phyloP scores from a whole-genome alignment of 352 stramenopile species.

The Plasmopara muralis region DNA sequence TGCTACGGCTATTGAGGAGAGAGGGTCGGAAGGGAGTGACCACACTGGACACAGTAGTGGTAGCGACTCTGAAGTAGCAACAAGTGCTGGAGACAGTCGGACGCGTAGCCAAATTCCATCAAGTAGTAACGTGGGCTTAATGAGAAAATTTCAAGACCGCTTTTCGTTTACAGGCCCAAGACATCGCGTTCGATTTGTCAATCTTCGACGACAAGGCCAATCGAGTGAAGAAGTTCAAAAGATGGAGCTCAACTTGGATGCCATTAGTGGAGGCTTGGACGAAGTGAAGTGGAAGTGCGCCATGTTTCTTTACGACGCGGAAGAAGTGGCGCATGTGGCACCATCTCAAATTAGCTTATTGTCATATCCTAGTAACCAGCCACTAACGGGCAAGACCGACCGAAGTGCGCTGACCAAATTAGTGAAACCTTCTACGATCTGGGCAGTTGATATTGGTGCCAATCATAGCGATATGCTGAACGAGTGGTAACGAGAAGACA shows the following conservation, averaged over 20 bases:
- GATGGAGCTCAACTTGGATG: slow-evolving; percentile 78
- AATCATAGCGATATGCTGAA: slow-evolving; percentile 60
- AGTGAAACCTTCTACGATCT: slow-evolving; percentile 67
- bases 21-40: slow-evolving; percentile 29
- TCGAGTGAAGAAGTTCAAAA: slow-evolving; percentile 62
- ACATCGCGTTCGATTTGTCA: slow-evolving; percentile 42
- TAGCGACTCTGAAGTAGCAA: slow-evolving; percentile 35
- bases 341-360: slow-evolving; percentile 78
- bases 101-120: slow-evolving; percentile 17
- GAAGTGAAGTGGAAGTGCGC: slow-evolving; percentile 86
- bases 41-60: slow-evolving; percentile 37
- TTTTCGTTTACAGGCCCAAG: slow-evolving; percentile 60
- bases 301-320: slow-evolving; percentile 74
- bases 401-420: slow-evolving; percentile 65
- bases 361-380: slow-evolving; percentile 62
- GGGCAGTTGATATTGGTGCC: slow-evolving; percentile 77
- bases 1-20: slow-evolving; percentile 31
- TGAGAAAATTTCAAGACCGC: slow-evolving; percentile 75
- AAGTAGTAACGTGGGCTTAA: slow-evolving; percentile 41
- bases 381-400: slow-evolving; percentile 57
- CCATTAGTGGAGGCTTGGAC: slow-evolving; percentile 75
- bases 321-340: slow-evolving; percentile 70
- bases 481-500: slow-evolving; percentile 29
- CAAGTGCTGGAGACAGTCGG: slow-evolving; percentile 9
- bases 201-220: slow-evolving; percentile 59